A percentile compares a stretch with the other conserved stretches of the same genome.
These are phyloP conservation scores for Penicillium macrosclerotiorum DNA, from an alignment of 495 filamentous ascomycete genomes.

Conservation along the genomic window DNA sequence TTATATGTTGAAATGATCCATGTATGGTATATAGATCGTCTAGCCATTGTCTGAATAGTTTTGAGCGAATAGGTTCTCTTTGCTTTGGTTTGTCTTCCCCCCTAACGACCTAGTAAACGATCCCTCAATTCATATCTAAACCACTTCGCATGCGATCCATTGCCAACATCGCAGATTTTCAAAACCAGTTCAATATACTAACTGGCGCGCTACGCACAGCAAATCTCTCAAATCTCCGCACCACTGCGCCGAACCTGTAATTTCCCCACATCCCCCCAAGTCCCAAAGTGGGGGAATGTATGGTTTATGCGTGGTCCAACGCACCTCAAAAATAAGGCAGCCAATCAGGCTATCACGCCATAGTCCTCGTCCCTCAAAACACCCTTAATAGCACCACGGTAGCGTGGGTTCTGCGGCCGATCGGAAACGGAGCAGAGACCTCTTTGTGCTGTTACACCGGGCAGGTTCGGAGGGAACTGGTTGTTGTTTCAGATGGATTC, in stretches of 20 bases:
- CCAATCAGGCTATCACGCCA: conserved; percentile 2
- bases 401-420: neutral
- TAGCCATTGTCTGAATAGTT: no score
- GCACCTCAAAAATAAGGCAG: conserved; percentile 2
- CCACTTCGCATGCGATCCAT: no score
- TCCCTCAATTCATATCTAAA: no score
- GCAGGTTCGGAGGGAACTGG: conserved; percentile 3
- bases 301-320: neutral
- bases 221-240: neutral
- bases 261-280: neutral
- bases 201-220: neutral
- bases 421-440: neutral
- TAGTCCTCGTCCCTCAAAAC: neutral
- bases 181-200: neutral
- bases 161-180: no score
- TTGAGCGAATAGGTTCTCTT: no score
- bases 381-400: neutral
- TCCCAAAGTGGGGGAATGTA: no score
- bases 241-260: neutral
- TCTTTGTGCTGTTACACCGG: neutral
- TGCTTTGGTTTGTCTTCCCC: neutral
- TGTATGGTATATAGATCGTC: no score
- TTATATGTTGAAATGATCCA: no score
- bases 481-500: conserved; percentile 1
- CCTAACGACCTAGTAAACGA: no score